Conservation (phyloP, 306 rosid species). For the Mimosa pudica region DNA sequence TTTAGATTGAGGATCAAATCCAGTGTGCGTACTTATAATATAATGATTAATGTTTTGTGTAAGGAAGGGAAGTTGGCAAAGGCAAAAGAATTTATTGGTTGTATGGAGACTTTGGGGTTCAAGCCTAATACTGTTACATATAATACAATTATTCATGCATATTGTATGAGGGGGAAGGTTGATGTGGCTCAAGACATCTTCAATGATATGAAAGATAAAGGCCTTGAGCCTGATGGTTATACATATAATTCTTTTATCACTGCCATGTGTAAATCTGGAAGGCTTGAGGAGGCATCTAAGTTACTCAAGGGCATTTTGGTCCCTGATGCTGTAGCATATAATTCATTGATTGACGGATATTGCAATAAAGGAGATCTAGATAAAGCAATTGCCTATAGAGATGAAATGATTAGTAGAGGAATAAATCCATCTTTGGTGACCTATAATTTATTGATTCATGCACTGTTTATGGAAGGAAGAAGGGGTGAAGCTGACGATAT, state of each 20-base stretch:
- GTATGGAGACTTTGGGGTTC: neutral
- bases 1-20: neutral
- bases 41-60: conserved; percentile 4
- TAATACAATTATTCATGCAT: neutral
- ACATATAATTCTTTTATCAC: neutral
- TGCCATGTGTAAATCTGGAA: neutral
- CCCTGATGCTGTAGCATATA: neutral
- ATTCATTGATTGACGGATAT: conserved; percentile 1
- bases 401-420: neutral
- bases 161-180: conserved; percentile 1
- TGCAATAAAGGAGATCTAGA: conserved; percentile 1
- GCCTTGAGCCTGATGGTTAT: conserved; percentile 5
- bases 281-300: conserved; percentile 1
- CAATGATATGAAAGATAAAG: neutral
- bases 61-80: neutral
- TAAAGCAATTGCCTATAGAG: neutral
- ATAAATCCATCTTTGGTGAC: conserved; percentile 4
- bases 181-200: conserved; percentile 1
- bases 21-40: neutral
- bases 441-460: conserved; percentile 2
- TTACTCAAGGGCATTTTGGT: neutral
- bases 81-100: neutral
- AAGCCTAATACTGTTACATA: conserved; percentile 5
- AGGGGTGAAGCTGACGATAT: neutral
- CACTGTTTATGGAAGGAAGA: conserved; percentile 1